These are phyloP conservation scores for Ulmus americana DNA, from an alignment of 331 rosid genomes.

Conservation along the genomic window DNA sequence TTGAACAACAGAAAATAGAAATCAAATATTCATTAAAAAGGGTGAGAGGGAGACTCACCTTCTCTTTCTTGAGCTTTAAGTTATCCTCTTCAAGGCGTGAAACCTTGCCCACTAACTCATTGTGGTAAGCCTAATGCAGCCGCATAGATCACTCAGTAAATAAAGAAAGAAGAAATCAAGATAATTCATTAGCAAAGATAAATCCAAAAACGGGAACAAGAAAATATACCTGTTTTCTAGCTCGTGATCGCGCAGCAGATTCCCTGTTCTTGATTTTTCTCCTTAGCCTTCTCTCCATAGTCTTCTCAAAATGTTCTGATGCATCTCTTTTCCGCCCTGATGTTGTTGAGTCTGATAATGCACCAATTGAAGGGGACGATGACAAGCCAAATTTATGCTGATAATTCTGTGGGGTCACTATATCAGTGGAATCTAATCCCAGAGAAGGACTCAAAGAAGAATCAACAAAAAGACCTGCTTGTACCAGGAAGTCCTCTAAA, in stretches of 20 bases:
- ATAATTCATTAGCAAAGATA: slow-evolving; percentile 13
- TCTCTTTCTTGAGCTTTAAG: slow-evolving; percentile 58
- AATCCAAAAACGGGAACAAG: not conserved
- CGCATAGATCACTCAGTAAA: slow-evolving; percentile 10
- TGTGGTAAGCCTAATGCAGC: slow-evolving; percentile 51
- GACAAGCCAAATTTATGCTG: slow-evolving; percentile 39
- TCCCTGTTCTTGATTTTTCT: slow-evolving; percentile 89
- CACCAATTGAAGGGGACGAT: slow-evolving; percentile 47
- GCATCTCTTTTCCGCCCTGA: slow-evolving; percentile 54
- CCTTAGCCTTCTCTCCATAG: slow-evolving; percentile 64
- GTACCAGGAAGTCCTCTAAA: slow-evolving; percentile 71
- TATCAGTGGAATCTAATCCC: slow-evolving; percentile 38
- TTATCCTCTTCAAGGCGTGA: slow-evolving; percentile 55
- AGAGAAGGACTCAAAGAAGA: slow-evolving; percentile 38
- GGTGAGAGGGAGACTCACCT: slow-evolving; percentile 29
- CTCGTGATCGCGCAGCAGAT: slow-evolving; percentile 85
- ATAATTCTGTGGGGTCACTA: slow-evolving; percentile 28
- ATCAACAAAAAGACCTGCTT: slow-evolving; percentile 70
- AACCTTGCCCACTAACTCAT: slow-evolving; percentile 63
- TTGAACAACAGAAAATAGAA: not conserved
- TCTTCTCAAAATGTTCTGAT: slow-evolving; percentile 52
- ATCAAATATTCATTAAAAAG: slow-evolving; percentile 3
- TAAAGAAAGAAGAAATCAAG: not conserved
- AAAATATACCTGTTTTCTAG: slow-evolving; percentile 65
- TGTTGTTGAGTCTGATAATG: slow-evolving; percentile 44